These are phyloP conservation scores for Magnusiomyces magnusii DNA, from an alignment of 1,139 yeast species.

Conservation along the genomic window DNA sequence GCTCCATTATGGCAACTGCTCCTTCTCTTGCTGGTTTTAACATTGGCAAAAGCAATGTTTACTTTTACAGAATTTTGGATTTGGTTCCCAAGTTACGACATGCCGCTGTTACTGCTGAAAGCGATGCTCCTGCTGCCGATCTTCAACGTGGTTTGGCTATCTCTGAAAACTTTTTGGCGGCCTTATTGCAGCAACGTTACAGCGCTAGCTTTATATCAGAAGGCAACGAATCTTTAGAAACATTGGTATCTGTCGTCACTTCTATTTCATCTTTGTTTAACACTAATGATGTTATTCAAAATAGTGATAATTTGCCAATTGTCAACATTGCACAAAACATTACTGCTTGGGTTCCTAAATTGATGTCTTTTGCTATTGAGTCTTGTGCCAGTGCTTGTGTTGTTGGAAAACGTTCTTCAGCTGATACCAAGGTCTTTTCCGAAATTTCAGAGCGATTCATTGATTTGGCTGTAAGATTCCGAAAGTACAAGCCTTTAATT, in stretches of 20 bases:
- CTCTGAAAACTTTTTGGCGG: slow-evolving; percentile 60
- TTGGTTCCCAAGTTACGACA: slow-evolving; percentile 71
- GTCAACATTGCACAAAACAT: slow-evolving; percentile 6
- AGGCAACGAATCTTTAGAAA: slow-evolving; percentile 8
- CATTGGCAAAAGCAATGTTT: slow-evolving; percentile 46
- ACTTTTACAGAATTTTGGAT: slow-evolving; percentile 67
- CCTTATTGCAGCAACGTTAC: slow-evolving; percentile 36
- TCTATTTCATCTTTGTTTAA: slow-evolving; percentile 21
- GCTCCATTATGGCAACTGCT: slow-evolving; percentile 51
- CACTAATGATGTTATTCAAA: slow-evolving; percentile 21
- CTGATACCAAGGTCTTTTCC: slow-evolving; percentile 12
- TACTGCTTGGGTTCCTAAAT: slow-evolving; percentile 20
- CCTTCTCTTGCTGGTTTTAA: slow-evolving; percentile 39
- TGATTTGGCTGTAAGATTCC: slow-evolving; percentile 14
- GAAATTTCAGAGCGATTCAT: slow-evolving; percentile 14
- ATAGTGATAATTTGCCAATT: neutral
- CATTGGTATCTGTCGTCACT: slow-evolving; percentile 8
- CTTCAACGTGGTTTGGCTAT: slow-evolving; percentile 72
- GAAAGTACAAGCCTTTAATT: slow-evolving; percentile 6
- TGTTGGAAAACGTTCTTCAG: slow-evolving; percentile 12
- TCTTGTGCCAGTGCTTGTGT: slow-evolving; percentile 10
- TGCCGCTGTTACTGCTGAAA: slow-evolving; percentile 48
- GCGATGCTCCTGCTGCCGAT: slow-evolving; percentile 70
- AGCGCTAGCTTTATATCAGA: slow-evolving; percentile 7
- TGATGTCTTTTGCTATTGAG: slow-evolving; percentile 16